Base-by-base conservation (phyloP, 805 yeast species). In the Saccharomycopsis babjevae region DNA sequence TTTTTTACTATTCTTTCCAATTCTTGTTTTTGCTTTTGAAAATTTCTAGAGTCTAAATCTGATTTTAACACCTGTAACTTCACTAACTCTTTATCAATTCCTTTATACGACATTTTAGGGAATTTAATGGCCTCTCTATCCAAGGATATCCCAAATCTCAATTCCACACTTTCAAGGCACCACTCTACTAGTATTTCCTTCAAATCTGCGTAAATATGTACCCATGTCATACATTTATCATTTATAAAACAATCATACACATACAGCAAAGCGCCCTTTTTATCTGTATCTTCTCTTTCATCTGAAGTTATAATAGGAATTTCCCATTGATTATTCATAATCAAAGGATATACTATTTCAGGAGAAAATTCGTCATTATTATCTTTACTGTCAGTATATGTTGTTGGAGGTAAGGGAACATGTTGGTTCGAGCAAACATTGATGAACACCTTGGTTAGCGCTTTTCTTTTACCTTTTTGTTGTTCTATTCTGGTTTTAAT, bases 241-340 rank as follows among this genome's bases (percentile, higher is more conserved):
- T 89, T 84, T 61, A 90, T 80, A 56, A 92, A 84, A 71, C 97
- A 91, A 70, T 91, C 97, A 67, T 83, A 83, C 1, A 89, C 91
- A 52, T 79, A 73, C 52, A 91, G 82, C 16, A 74, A 70, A 2
- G 73, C 71, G 0, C 96, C 96, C 67, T 83, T 83, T 68, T 91
- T 91, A 70, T 92, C 97, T 15, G 63, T 69, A 54, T 80, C 86
- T 7, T 67, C 66, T 13, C 84, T 68, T 56, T 79, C 81, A 0
- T 79, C 76, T 0, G 93, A 83, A 0, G 89, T 83, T 1, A 88
- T 79, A 1, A 92, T 82, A 1, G 97, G 97, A 1, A 90, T 85
- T 62, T 87, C 91, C 96, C 97, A 91, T 67, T 86, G 77, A 67
- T 84, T 84, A 42, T 82, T 83, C 72, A 84, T 81, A 25, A 87